Evolutionary conservation across 352 stramenopile genomes (phyloP).

Genomic region (Phytopythium helicoides): DNA sequence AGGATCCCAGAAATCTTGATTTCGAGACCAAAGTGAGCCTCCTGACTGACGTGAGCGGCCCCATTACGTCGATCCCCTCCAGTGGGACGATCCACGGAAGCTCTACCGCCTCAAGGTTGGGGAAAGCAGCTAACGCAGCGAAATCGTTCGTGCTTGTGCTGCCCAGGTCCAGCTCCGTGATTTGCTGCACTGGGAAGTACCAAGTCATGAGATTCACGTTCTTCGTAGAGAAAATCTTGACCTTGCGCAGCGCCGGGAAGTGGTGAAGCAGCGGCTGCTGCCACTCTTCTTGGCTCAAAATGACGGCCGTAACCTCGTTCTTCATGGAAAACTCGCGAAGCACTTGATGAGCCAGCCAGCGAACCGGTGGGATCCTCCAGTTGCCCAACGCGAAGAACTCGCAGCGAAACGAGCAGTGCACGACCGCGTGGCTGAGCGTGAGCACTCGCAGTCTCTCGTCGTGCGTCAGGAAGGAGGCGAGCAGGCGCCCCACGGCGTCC

Average conservation of each 20-base stretch:
- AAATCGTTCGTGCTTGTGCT: neutral
- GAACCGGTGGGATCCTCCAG: neutral
- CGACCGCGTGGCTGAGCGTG: neutral
- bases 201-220: no score
- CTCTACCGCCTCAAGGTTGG: neutral
- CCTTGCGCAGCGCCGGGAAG: neutral
- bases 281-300: neutral
- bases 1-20: no score
- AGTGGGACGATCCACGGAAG: neutral
- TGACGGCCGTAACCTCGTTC: neutral
- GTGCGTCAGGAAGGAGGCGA: neutral
- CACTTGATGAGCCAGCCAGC: neutral
- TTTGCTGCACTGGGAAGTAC: neutral
- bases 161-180: neutral
- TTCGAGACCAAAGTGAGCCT: neutral
- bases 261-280: neutral
- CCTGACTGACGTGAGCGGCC: neutral
- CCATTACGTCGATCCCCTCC: neutral
- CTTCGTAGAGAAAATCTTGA: no score
- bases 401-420: neutral
- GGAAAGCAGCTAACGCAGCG: neutral
- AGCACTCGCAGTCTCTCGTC: neutral
- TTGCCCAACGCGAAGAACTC: neutral
- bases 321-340: neutral
- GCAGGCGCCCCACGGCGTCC: neutral